These are phyloP conservation scores for Dianthus caryophyllus DNA, from an alignment of 148 eudicot genomes.

Conservation along the genomic window DNA sequence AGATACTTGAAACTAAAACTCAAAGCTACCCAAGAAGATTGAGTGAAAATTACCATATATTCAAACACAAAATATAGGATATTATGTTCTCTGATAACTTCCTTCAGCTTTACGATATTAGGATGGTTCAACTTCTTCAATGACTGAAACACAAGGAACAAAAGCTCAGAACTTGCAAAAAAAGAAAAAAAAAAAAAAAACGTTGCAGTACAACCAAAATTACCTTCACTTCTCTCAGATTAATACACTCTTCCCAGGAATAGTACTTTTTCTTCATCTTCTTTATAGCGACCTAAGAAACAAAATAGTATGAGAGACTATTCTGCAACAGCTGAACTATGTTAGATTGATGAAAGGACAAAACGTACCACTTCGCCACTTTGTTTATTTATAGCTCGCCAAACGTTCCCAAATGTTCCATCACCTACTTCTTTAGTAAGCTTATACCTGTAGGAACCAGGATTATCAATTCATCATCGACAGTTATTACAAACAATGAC, in stretches of 20 bases:
- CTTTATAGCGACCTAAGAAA: conserved; percentile 78
- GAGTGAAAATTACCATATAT: conserved; percentile 58
- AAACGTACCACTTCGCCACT: conserved; percentile 80
- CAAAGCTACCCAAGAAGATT: background rate
- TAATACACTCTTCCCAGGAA: conserved; percentile 86
- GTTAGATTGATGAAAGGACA: background rate
- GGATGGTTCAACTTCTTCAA: conserved; percentile 89
- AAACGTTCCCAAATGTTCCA: conserved; percentile 89
- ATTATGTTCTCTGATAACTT: conserved; percentile 82
- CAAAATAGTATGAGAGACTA: conserved; percentile 1
- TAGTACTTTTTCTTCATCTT: conserved; percentile 87
- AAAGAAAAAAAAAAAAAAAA: background rate
- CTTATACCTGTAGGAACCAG: conserved; percentile 47
- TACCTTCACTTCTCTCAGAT: conserved; percentile 71
- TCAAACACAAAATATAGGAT: conserved; percentile 85
- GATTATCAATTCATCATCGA: conserved; percentile 1
- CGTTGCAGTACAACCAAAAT: background rate
- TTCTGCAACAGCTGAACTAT: background rate
- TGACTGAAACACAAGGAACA: conserved; percentile 43
- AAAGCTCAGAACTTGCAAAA: background rate
- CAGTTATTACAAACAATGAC: background rate
- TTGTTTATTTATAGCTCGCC: conserved; percentile 87
- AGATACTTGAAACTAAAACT: background rate
- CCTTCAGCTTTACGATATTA: conserved; percentile 91
- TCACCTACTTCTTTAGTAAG: conserved; percentile 86